phyloP scores from a whole-genome alignment of 495 filamentous ascomycete genomes.

The Penicillium atrosanguineum region DNA sequence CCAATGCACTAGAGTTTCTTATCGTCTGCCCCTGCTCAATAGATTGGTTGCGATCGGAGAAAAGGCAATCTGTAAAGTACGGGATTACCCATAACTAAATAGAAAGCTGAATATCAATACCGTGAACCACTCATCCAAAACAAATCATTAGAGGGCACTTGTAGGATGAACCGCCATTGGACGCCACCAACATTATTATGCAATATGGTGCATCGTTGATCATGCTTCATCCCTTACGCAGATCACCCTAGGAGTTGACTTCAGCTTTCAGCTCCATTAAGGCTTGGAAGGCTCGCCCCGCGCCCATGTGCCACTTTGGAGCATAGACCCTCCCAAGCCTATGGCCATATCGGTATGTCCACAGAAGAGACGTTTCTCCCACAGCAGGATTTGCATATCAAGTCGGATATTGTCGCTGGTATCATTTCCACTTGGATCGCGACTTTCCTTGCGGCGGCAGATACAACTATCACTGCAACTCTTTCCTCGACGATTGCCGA shows the following conservation, averaged over 20 bases:
- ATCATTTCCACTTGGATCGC: constrained; percentile 18
- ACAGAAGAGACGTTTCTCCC: not conserved
- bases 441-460: constrained; percentile 17
- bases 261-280: not conserved
- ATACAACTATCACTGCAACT: constrained; percentile 17
- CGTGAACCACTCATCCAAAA: no score
- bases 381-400: not conserved
- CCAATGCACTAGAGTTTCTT: not conserved
- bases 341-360: not conserved
- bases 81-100: not conserved
- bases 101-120: not conserved
- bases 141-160: not conserved
- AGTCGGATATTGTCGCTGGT: constrained; percentile 1
- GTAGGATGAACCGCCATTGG: not conserved
- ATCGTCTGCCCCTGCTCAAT: not conserved
- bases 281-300: not conserved
- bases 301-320: not conserved
- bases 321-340: not conserved
- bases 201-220: not conserved
- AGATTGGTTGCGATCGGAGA: not conserved
- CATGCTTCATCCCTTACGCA: not conserved
- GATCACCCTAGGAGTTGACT: not conserved
- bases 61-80: not conserved
- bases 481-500: constrained; percentile 15
- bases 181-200: not conserved